These are phyloP conservation scores for Penicillium paradoxum DNA, from an alignment of 495 filamentous ascomycete genomes.

Conservation along the genomic window DNA sequence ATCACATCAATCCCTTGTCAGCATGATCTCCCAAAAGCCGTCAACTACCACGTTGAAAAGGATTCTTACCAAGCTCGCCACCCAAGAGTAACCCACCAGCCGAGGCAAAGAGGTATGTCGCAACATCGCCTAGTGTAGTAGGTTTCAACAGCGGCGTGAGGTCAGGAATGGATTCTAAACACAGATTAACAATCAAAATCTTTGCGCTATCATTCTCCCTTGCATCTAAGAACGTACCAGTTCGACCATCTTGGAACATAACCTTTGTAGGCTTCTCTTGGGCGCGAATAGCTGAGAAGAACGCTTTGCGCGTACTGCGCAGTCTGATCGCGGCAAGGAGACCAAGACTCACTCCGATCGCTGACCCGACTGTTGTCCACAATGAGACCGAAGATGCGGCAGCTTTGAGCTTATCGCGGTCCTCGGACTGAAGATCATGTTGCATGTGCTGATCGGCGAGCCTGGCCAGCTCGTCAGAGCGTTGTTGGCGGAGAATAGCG, in stretches of 20 bases:
- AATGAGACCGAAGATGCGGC: conserved; percentile 50
- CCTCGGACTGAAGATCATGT: conserved; percentile 53
- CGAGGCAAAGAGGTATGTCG: conserved; percentile 59
- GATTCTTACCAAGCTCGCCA: conserved; percentile 49
- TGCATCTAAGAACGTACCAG: conserved; percentile 35
- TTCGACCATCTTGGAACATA: conserved; percentile 55
- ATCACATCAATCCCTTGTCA: background rate
- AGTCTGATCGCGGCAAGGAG: conserved; percentile 54
- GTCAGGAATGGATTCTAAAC: conserved; percentile 56
- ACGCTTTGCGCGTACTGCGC: conserved; percentile 45
- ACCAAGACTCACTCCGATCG: conserved; percentile 55
- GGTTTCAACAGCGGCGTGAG: conserved; percentile 53
- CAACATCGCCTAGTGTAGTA: conserved; percentile 53
- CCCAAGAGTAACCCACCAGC: conserved; percentile 59
- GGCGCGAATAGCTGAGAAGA: conserved; percentile 57
- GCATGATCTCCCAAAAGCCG: background rate
- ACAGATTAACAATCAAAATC: background rate
- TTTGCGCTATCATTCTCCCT: background rate
- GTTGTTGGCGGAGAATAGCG: conserved; percentile 50
- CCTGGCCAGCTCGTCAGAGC: conserved; percentile 48
- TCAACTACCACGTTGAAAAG: background rate
- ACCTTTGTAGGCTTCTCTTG: conserved; percentile 55
- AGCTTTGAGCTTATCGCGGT: conserved; percentile 52
- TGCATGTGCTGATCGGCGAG: conserved; percentile 62
- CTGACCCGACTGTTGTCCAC: conserved; percentile 53